Percentiles rank a stretch among this genome's conserved stretches.
Evolutionary conservation across 2,329 filamentous ascomycete genomes (phyloP).

Genomic region (Fusarium redolens): DNA sequence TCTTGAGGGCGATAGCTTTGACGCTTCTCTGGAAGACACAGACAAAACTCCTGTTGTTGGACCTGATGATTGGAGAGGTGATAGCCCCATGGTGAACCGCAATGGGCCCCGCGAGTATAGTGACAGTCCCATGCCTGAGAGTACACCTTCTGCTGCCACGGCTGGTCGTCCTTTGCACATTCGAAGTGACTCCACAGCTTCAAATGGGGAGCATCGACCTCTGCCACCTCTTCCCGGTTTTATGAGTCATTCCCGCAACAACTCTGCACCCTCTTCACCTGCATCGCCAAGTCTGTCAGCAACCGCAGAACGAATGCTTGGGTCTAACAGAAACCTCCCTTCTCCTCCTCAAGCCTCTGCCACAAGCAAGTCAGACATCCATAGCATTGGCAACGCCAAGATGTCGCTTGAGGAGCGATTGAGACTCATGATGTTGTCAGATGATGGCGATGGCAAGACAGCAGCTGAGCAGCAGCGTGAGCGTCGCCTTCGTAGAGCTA

Average conservation of each 20-base stretch:
- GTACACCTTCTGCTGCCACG: slow-evolving; percentile 53
- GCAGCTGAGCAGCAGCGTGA: slow-evolving; percentile 75
- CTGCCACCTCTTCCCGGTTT: slow-evolving; percentile 85
- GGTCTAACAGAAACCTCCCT: slow-evolving; percentile 75
- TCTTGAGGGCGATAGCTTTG: slow-evolving; percentile 84
- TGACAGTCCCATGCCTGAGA: slow-evolving; percentile 74
- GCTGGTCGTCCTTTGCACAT: slow-evolving; percentile 66
- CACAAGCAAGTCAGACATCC: slow-evolving; percentile 80
- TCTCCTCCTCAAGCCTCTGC: slow-evolving; percentile 75
- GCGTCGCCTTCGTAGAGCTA: slow-evolving; percentile 74
- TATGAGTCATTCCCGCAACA: slow-evolving; percentile 49
- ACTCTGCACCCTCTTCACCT: slow-evolving; percentile 59
- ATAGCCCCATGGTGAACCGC: slow-evolving; percentile 61
- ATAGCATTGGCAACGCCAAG: slow-evolving; percentile 77
- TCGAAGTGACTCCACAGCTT: slow-evolving; percentile 79
- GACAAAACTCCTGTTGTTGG: slow-evolving; percentile 98
- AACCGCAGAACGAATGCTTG: slow-evolving; percentile 78
- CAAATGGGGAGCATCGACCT: slow-evolving; percentile 84
- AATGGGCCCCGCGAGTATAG: slow-evolving; percentile 62
- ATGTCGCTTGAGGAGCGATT: slow-evolving; percentile 90
- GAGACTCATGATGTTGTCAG: slow-evolving; percentile 87
- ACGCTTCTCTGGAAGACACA: slow-evolving; percentile 93
- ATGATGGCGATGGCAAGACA: slow-evolving; percentile 67
- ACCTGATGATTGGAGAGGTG: slow-evolving; percentile 93
- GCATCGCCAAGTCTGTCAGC: slow-evolving; percentile 74